Evolutionary conservation across 2,329 filamentous ascomycete genomes (phyloP).

Genomic region (Xylariaceae sp.): DNA sequence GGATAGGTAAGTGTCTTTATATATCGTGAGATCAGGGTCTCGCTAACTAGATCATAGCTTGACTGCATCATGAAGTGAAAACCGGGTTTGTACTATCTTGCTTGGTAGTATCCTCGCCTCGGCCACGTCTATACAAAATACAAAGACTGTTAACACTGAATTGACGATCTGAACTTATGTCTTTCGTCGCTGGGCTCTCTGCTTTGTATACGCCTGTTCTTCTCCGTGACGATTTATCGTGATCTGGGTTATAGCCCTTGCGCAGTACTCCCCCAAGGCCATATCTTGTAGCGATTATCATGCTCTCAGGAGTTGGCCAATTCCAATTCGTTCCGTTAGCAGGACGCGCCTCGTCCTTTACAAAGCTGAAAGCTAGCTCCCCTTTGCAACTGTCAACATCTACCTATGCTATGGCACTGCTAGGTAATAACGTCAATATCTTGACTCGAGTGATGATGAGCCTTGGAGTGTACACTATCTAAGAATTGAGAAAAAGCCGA

Average conservation of each 20-base stretch:
- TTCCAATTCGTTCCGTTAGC: too few species aligned
- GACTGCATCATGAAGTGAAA: not conserved
- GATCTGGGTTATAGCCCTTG: not conserved
- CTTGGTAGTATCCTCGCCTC: not conserved
- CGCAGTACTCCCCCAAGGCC: not conserved
- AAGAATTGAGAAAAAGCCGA: too few species aligned
- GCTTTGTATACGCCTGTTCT: not conserved
- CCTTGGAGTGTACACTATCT: too few species aligned
- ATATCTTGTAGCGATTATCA: not conserved
- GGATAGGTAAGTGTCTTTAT: conserved; percentile 12
- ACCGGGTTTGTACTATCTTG: not conserved
- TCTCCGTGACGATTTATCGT: not conserved
- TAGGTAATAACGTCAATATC: too few species aligned
- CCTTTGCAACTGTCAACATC: too few species aligned
- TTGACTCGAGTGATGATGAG: too few species aligned
- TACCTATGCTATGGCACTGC: too few species aligned
- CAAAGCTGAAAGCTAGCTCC: too few species aligned
- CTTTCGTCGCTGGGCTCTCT: not conserved
- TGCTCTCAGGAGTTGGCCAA: too few species aligned
- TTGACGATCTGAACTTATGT: not conserved
- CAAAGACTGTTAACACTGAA: not conserved
- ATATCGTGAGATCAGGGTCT: not conserved
- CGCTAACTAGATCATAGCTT: conserved; percentile 8
- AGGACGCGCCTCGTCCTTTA: too few species aligned
- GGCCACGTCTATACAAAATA: not conserved